Percentiles rank a stretch among this genome's conserved stretches.
Conservation (phyloP, 768 basidiomycete species). For the Hebeloma cylindrosporum region DNA sequence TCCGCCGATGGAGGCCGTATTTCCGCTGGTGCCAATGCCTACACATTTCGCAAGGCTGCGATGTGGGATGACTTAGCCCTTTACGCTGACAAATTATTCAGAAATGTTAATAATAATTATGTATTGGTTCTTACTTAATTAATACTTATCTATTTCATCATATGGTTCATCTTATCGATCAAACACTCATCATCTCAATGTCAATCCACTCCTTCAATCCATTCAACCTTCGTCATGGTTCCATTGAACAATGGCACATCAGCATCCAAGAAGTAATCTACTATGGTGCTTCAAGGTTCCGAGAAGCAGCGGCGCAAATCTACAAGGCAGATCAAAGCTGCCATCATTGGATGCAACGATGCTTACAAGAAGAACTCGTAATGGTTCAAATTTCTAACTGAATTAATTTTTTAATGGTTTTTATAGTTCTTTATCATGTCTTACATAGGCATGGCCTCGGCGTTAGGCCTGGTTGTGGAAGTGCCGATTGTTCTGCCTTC, state of each 20-base stretch:
- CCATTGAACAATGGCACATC: too few species aligned
- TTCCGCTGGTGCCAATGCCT: neutral
- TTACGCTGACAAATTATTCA: neutral
- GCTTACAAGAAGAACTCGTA: neutral
- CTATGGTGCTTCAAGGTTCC: neutral
- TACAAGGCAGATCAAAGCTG: neutral
- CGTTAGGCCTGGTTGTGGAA: neutral
- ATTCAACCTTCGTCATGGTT: neutral
- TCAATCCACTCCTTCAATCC: too few species aligned
- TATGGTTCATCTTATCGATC: too few species aligned
- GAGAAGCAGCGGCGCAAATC: neutral
- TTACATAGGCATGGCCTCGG: neutral
- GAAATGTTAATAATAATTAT: neutral
- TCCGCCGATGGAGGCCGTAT: too few species aligned
- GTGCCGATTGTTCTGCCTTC: conserved; percentile 2
- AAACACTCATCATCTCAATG: too few species aligned
- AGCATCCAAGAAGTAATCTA: neutral
- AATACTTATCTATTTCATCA: too few species aligned
- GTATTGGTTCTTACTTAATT: too few species aligned
- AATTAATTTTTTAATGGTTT: too few species aligned
- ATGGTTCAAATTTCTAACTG: neutral
- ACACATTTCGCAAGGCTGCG: neutral
- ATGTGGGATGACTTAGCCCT: neutral
- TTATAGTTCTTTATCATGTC: neutral
- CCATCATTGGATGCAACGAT: neutral